phyloP scores from a whole-genome alignment of 2,329 filamentous ascomycete genomes.

The Aspergillus bombycis region DNA sequence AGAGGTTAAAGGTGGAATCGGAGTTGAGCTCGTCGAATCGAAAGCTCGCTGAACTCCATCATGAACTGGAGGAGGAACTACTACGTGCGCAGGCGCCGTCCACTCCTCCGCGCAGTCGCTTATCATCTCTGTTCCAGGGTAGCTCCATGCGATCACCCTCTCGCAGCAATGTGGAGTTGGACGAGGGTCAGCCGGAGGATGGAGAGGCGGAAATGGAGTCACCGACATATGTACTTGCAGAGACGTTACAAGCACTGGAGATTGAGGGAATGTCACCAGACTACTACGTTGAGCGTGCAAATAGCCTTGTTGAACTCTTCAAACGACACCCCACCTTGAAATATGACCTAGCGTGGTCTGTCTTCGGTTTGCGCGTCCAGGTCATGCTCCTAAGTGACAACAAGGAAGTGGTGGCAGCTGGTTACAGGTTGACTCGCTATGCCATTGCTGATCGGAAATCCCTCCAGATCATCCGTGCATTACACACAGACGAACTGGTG shows the following conservation, averaged over 20 bases:
- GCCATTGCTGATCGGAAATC: slow-evolving; percentile 91
- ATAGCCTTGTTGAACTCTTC: slow-evolving; percentile 93
- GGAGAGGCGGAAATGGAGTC: slow-evolving; percentile 73
- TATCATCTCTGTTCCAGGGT: slow-evolving; percentile 61
- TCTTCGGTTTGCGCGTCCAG: slow-evolving; percentile 92
- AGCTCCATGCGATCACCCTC: slow-evolving; percentile 58
- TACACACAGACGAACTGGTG: slow-evolving; percentile 92
- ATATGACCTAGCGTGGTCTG: slow-evolving; percentile 93
- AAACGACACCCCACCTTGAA: slow-evolving; percentile 90
- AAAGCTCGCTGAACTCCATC: slow-evolving; percentile 63
- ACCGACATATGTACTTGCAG: slow-evolving; percentile 86
- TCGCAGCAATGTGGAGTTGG: slow-evolving; percentile 41
- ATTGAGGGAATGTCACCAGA: slow-evolving; percentile 84
- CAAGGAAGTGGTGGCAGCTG: slow-evolving; percentile 91
- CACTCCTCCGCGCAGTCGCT: slow-evolving; percentile 52
- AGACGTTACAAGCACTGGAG: slow-evolving; percentile 88
- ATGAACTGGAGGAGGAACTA: slow-evolving; percentile 63
- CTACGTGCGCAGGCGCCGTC: slow-evolving; percentile 60
- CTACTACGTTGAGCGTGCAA: slow-evolving; percentile 92
- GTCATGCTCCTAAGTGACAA: slow-evolving; percentile 95
- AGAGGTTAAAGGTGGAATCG: slow-evolving; percentile 76
- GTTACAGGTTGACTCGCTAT: slow-evolving; percentile 90
- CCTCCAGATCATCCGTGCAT: slow-evolving; percentile 78
- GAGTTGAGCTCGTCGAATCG: slow-evolving; percentile 88
- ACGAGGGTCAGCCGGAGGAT: slow-evolving; percentile 53